These are phyloP conservation scores for Laburnicola sp. DNA, from an alignment of 2,329 filamentous ascomycete genomes.

Conservation along the genomic window DNA sequence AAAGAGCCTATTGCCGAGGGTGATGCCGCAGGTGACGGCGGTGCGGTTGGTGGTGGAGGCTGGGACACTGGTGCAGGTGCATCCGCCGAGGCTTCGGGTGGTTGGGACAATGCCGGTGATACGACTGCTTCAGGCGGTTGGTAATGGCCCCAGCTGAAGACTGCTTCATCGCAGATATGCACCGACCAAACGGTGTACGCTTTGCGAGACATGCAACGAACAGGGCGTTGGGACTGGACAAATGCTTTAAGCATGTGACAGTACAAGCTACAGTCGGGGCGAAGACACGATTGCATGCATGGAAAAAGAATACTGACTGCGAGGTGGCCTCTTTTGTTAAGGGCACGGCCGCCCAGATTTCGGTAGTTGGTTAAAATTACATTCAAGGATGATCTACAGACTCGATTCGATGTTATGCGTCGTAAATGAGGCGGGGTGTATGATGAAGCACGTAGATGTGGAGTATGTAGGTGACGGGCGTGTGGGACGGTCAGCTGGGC, in stretches of 20 bases:
- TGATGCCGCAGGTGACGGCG: constrained; percentile 19
- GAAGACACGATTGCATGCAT: not conserved
- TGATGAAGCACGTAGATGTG: no score
- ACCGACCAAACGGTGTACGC: not conserved
- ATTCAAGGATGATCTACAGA: not conserved
- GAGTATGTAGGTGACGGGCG: not conserved
- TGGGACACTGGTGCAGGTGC: constrained; percentile 14
- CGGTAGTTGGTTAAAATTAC: not conserved
- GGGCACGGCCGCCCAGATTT: not conserved
- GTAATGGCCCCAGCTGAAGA: constrained; percentile 12
- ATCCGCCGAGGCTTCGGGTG: not conserved
- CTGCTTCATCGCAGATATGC: no score
- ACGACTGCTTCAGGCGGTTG: constrained; percentile 18
- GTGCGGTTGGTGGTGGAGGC: constrained; percentile 18
- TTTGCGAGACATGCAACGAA: not conserved
- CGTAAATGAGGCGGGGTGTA: no score
- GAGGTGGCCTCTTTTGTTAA: not conserved
- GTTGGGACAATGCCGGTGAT: constrained; percentile 5
- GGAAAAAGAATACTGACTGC: not conserved
- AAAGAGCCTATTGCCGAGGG: constrained; percentile 30
- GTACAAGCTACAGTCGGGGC: not conserved
- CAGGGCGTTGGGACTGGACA: not conserved
- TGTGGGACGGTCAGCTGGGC: constrained; percentile 26
- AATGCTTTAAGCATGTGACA: not conserved
- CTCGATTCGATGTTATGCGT: not conserved